Evolutionary conservation across 192 early-diverging fungal genomes (phyloP), one percentile per base, ranked within the genome.

Genomic region (Linnemannia exigua): DNA sequence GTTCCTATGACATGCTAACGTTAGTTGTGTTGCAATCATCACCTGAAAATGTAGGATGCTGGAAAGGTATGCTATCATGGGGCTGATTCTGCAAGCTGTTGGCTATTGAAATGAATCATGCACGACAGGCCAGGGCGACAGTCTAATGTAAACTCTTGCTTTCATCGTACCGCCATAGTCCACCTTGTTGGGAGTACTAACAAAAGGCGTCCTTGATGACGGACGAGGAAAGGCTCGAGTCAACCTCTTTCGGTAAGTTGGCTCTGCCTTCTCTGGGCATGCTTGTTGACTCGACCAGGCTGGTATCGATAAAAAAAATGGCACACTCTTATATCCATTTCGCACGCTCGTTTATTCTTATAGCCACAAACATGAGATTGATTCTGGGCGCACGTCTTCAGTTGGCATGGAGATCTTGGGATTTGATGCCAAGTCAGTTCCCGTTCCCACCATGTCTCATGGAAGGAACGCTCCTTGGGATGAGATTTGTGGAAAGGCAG

Each of bases 331-430:
- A 36, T 31, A 54, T 50, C 5, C 20, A 44, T 44, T 44, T 44
- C 41, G 41, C 41, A 44, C 51, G 3, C 19, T 58, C 22, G 7
- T 36, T 28, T 3, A 25, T 19, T 28, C 19, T n/a, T 17, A 6
- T 84, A 90, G 91, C 17, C 96, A 97, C 87, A 96, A 96, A 88
- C 97, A 98, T 81, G 97, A 98, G 77, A 88, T 96, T 28, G 97
- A 98, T 74, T 93, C 93, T 12, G 97, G 97, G 25, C 90, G 97
- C 66, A 98, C 97, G 19, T 96, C 95, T 6, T 96, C 95, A 14
- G 95, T 97, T 0, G 96, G 97, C 3, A 89, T 95, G 79, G 97
- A 98, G 87, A 97, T 98, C 73, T 88, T 98, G 87, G 97, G 97
- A 0, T 98, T 97, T 83, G 94, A 95, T 75, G 89, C 92, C n/a